phyloP scores from a whole-genome alignment of 1,284 basidiomycete genomes.

The Irpex sp. region DNA sequence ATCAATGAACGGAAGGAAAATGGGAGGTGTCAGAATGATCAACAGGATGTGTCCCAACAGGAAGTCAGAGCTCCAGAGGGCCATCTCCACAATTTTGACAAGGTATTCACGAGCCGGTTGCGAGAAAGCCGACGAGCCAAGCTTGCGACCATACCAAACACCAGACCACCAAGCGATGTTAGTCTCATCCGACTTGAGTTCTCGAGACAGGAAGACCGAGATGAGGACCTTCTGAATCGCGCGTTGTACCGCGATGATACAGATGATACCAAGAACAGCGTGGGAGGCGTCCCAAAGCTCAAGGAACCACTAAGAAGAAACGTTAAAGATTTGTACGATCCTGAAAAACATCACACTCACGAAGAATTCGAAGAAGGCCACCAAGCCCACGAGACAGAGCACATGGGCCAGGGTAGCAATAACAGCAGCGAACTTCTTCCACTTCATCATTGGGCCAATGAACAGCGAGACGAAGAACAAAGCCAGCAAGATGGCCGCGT shows the following conservation, averaged over 20 bases:
- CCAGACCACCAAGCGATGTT: conserved; percentile 99
- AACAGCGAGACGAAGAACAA: conserved; percentile 92
- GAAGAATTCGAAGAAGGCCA: conserved; percentile 94
- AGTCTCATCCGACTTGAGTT: conserved; percentile 96
- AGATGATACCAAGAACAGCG: conserved; percentile 85
- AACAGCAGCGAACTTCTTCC: conserved; percentile 82
- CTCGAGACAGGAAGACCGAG: conserved; percentile 87
- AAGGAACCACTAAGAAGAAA: conserved; percentile 79
- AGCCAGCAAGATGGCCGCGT: conserved; percentile 82
- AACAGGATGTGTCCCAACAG: conserved; percentile 79
- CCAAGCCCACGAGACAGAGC: conserved; percentile 72
- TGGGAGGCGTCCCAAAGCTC: conserved; percentile 96
- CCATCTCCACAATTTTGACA: conserved; percentile 97
- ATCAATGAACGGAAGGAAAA: conserved; percentile 86
- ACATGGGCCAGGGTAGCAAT: conserved; percentile 91
- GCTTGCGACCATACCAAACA: conserved; percentile 92
- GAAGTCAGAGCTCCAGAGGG: conserved; percentile 91
- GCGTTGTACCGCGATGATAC: conserved; percentile 85
- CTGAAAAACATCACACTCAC: conserved; percentile 46
- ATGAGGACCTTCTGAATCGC: conserved; percentile 93
- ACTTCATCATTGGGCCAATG: conserved; percentile 89
- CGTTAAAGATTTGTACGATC: conserved; percentile 7
- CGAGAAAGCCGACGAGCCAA: conserved; percentile 85
- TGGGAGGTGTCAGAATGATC: conserved; percentile 80
- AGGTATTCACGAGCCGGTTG: conserved; percentile 95